These are phyloP conservation scores for Cornus controversa DNA, from an alignment of 148 eudicot species.

Conservation along the genomic window DNA sequence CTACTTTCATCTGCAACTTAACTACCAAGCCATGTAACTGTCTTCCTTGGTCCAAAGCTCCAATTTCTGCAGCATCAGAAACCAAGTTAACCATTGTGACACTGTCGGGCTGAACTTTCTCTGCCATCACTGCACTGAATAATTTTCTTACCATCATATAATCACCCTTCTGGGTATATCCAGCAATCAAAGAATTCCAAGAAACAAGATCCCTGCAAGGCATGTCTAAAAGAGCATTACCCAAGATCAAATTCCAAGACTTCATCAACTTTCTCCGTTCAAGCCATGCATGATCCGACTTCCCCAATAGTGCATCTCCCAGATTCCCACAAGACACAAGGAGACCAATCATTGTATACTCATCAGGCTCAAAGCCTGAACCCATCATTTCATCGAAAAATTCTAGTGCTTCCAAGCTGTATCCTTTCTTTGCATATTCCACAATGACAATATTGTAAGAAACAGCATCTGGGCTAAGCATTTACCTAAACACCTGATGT, in stretches of 20 bases:
- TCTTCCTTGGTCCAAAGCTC: slow-evolving; percentile 17
- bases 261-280: slow-evolving; percentile 10
- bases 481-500: slow-evolving; percentile 17
- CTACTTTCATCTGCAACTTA: slow-evolving; percentile 10
- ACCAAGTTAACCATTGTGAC: slow-evolving; percentile 19
- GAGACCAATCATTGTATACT: slow-evolving; percentile 24
- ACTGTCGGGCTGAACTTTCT: slow-evolving; percentile 15
- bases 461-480: slow-evolving; percentile 19
- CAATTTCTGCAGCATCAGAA: slow-evolving; percentile 14
- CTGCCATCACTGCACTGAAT: slow-evolving; percentile 13
- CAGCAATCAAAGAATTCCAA: slow-evolving; percentile 23
- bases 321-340: slow-evolving; percentile 21
- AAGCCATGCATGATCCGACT: slow-evolving; percentile 24
- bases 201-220: slow-evolving; percentile 21
- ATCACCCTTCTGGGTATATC: slow-evolving; percentile 22
- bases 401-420: slow-evolving; percentile 5
- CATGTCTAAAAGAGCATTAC: slow-evolving; percentile 28
- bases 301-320: slow-evolving; percentile 14
- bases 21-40: slow-evolving; percentile 18
- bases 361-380: slow-evolving; percentile 21
- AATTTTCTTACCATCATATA: slow-evolving; percentile 14
- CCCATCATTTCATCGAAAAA: slow-evolving; percentile 12
- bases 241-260: slow-evolving; percentile 20
- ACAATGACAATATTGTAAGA: slow-evolving; percentile 23
- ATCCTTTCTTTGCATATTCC: slow-evolving; percentile 22